These are phyloP conservation scores for Raphidocelis subcapitata DNA, from an alignment of 139 green algal genomes.

Conservation along the genomic window DNA sequence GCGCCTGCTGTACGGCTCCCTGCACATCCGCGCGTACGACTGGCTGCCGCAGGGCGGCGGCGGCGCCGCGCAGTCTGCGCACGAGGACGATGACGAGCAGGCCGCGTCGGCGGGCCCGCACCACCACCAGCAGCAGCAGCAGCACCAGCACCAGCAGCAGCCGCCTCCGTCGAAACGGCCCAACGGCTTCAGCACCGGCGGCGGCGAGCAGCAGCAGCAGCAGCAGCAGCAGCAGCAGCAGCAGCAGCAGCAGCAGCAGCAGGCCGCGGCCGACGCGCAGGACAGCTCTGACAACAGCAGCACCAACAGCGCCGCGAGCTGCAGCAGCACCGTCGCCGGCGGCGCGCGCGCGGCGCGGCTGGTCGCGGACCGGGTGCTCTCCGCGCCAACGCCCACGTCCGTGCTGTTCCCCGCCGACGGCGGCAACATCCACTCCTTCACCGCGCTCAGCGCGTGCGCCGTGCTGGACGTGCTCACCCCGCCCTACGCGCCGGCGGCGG, in stretches of 20 bases:
- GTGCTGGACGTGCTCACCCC: slow-evolving; percentile 91
- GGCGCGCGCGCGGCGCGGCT: slow-evolving; percentile 17
- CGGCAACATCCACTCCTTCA: slow-evolving; percentile 94
- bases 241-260: not conserved
- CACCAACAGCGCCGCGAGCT: not conserved
- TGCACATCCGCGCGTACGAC: slow-evolving; percentile 82
- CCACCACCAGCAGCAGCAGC: not conserved
- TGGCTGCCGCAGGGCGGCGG: slow-evolving; percentile 30
- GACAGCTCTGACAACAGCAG: not conserved
- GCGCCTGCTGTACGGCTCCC: slow-evolving; percentile 76
- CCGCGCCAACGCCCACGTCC: slow-evolving; percentile 30
- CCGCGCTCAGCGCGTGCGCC: slow-evolving; percentile 77
- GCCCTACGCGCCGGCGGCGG: slow-evolving; percentile 64
- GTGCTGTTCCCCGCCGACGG: slow-evolving; percentile 57
- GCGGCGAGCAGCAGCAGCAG: not conserved
- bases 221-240: not conserved
- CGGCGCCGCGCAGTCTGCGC: not conserved
- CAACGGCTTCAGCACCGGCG: slow-evolving; percentile 6
- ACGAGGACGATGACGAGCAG: not conserved
- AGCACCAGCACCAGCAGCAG: not conserved
- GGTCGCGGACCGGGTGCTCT: slow-evolving; percentile 57
- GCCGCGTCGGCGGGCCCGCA: not conserved
- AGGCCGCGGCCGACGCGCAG: not conserved
- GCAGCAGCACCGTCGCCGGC: not conserved
- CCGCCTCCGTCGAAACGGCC: too few relatives aligned